Base-by-base conservation (phyloP, 495 filamentous ascomycete species). In the Penicillium pulvis region DNA sequence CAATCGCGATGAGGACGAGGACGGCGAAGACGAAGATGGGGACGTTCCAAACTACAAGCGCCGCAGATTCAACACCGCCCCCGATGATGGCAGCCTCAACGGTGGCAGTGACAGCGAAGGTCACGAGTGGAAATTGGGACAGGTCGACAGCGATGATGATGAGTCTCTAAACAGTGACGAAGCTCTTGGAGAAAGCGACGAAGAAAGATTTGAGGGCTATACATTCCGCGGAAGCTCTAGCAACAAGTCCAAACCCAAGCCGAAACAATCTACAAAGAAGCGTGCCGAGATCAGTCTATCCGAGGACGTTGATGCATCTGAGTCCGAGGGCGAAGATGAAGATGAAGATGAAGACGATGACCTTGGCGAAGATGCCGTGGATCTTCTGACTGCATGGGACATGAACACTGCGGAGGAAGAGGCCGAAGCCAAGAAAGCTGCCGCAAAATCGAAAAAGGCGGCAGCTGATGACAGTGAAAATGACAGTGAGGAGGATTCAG, bases 161-260 rank as follows among this genome's bases (percentile, higher is more conserved):
- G 92, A 95, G 58, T 76, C 39, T 41, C 39, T 98, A 49, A 92
- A 98, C 69, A 92, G 88, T 60, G 93, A 97, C 57, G 93, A 97
- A 68, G 93, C 93, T 33, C 89, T 97, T 79, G 93, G 92, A 9
- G 87, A 87, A 57, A 93, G 90, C 61, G 91, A 96, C 64, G 86
- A 93, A 71, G 91, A 96, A 65, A 77, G 79, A 59, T 94, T 94
- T 63, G 87, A 89, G 42, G 86, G 84, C 8, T 93, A 83, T 71
- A 77, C 82, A 3, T 96, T 96, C 64, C 76, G 85, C 3, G 89
- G 87, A 43, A 90, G 84, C 61, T 85, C 73, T 55, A 81, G 74
- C 46, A 87, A 75, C 60, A 83, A 81, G 64, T 74, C 70, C 24
- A 73, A 73, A 52, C 53, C 65, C 7, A 74, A 73, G 54, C 53